Evolutionary conservation across 1,284 basidiomycete genomes (phyloP).

Genomic region (Singerocomus rubriflavus): DNA sequence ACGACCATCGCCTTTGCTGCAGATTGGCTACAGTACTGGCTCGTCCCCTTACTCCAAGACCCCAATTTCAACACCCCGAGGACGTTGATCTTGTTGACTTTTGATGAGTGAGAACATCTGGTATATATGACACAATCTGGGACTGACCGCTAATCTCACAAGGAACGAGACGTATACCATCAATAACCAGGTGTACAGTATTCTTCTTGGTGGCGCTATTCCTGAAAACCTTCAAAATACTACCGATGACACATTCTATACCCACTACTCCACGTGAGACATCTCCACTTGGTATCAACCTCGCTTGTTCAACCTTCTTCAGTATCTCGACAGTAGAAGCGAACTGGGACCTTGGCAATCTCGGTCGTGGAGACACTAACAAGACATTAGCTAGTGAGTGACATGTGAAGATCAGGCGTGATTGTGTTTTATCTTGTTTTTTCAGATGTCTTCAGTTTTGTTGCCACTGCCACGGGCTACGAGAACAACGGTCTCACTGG

Average conservation of each 20-base stretch:
- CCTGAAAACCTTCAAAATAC: constrained; percentile 43
- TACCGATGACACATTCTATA: constrained; percentile 54
- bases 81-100: constrained; percentile 56
- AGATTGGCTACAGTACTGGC: constrained; percentile 51
- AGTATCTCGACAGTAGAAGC: constrained; percentile 55
- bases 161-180: constrained; percentile 43
- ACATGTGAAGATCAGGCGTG: neutral
- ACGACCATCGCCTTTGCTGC: constrained; percentile 50
- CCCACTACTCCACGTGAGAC: constrained; percentile 53
- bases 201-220: constrained; percentile 54
- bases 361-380: constrained; percentile 57
- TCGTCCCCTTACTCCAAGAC: constrained; percentile 49
- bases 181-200: constrained; percentile 46
- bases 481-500: constrained; percentile 28
- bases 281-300: neutral
- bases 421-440: neutral
- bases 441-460: constrained; percentile 45
- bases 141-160: constrained; percentile 27
- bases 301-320: neutral
- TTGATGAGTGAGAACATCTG: constrained; percentile 33
- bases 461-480: constrained; percentile 41
- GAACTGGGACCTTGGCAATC: constrained; percentile 61
- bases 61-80: constrained; percentile 46
- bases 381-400: constrained; percentile 29
- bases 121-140: neutral